A percentile compares a stretch with the other conserved stretches of the same genome.
Conservation (phyloP, 495 filamentous ascomycete species). For the Xeromyces bisporus region DNA sequence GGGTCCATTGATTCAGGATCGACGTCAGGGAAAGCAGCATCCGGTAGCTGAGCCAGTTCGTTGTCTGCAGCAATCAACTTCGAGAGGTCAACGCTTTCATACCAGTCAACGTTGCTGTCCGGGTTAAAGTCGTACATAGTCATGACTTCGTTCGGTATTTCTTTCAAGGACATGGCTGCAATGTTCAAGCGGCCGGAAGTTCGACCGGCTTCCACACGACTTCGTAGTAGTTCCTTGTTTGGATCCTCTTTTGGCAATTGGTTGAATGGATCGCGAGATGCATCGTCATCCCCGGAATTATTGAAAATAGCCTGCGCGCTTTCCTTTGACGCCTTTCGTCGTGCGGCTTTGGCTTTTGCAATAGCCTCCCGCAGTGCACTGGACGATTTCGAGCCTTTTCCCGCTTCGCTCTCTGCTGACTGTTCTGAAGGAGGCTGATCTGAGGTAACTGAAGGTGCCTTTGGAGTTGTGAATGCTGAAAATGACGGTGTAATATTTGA, state of each 20-base stretch:
- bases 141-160: constrained; percentile 70
- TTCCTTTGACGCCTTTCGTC: constrained; percentile 37
- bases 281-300: constrained; percentile 25
- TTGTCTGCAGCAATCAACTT: constrained; percentile 85
- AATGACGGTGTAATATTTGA: constrained; percentile 13
- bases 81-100: constrained; percentile 83
- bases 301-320: constrained; percentile 11
- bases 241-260: constrained; percentile 44
- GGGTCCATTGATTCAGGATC: constrained; percentile 36
- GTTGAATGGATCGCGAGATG: constrained; percentile 50
- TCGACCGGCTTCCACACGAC: constrained; percentile 58
- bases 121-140: constrained; percentile 72
- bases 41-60: constrained; percentile 57
- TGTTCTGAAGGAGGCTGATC: constrained; percentile 12
- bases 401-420: constrained; percentile 15
- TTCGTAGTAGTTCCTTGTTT: constrained; percentile 47
- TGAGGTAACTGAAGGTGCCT: constrained; percentile 18
- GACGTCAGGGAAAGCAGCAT: constrained; percentile 60
- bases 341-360: constrained; percentile 81
- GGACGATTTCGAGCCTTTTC: constrained; percentile 51
- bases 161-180: constrained; percentile 60
- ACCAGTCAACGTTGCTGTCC: constrained; percentile 52
- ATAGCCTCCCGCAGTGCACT: constrained; percentile 75
- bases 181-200: constrained; percentile 79
- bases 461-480: constrained; percentile 15